Conservation (phyloP, 1,284 basidiomycete species). For the Ceratobasidium sp. region DNA sequence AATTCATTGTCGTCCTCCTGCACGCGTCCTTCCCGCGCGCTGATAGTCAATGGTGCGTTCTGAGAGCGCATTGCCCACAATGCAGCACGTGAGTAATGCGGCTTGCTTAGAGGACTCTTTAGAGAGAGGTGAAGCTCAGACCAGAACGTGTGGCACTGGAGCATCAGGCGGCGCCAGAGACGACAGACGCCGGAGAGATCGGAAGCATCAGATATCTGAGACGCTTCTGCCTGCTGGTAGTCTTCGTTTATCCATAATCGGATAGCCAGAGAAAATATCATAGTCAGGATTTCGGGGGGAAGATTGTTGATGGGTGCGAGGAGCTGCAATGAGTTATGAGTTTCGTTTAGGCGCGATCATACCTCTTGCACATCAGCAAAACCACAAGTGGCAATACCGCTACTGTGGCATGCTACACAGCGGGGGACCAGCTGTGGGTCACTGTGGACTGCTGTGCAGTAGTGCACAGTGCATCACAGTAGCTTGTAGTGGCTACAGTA, state of each 20-base stretch:
- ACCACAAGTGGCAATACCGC: no score
- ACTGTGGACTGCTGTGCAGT: no score
- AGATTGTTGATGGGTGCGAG: not conserved
- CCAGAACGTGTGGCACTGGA: not conserved
- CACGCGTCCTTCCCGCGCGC: not conserved
- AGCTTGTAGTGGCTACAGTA: no score
- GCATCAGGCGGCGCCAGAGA: conserved; percentile 11
- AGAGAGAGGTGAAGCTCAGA: not conserved
- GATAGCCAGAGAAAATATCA: not conserved
- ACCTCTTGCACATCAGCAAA: not conserved
- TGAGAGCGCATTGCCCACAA: not conserved
- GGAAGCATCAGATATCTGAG: no score
- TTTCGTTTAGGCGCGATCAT: not conserved
- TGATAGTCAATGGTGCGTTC: not conserved
- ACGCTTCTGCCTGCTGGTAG: not conserved
- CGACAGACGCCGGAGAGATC: not conserved
- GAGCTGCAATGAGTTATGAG: not conserved
- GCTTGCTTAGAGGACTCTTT: not conserved
- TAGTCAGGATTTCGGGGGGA: not conserved
- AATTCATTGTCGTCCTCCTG: not conserved
- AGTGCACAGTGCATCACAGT: no score
- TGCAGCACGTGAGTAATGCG: not conserved
- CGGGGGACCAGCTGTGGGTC: no score
- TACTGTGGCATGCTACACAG: no score
- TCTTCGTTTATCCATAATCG: not conserved